Percentiles rank a stretch among this genome's conserved stretches.
Conservation (phyloP, 2,329 filamentous ascomycete genomes). For the Grosmannia huntii region DNA sequence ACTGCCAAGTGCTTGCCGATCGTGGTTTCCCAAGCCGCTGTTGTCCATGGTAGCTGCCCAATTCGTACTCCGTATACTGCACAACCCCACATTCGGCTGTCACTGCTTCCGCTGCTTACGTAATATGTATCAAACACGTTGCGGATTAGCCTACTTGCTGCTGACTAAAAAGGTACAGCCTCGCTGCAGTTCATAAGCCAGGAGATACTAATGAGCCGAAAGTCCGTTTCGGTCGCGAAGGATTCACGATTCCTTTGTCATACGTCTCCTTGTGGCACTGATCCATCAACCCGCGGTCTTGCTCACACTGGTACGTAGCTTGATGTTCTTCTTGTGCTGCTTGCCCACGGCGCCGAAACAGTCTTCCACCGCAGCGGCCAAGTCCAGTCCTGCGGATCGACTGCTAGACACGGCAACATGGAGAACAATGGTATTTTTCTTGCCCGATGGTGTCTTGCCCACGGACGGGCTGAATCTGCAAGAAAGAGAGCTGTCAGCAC, state of each 20-base stretch:
- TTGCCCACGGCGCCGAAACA: constrained; percentile 9
- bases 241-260: background rate
- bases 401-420: background rate
- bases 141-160: background rate
- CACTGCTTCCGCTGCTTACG: background rate
- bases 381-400: constrained; percentile 4
- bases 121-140: background rate
- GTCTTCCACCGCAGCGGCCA: constrained; percentile 2
- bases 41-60: background rate
- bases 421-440: constrained; percentile 19
- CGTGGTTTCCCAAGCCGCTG: background rate
- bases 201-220: background rate
- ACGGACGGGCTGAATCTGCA: constrained; percentile 8
- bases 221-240: background rate
- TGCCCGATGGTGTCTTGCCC: constrained; percentile 10
- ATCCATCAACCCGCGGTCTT: background rate
- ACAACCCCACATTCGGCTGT: background rate
- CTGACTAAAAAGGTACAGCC: background rate
- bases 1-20: background rate
- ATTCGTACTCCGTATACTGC: background rate
- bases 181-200: background rate
- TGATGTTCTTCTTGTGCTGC: constrained; percentile 10
- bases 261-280: background rate
- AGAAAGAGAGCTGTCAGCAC: background rate
- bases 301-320: constrained; percentile 3